These are phyloP conservation scores for Zygnema circumcarinatum DNA, from an alignment of 139 green algal genomes.

Conservation along the genomic window DNA sequence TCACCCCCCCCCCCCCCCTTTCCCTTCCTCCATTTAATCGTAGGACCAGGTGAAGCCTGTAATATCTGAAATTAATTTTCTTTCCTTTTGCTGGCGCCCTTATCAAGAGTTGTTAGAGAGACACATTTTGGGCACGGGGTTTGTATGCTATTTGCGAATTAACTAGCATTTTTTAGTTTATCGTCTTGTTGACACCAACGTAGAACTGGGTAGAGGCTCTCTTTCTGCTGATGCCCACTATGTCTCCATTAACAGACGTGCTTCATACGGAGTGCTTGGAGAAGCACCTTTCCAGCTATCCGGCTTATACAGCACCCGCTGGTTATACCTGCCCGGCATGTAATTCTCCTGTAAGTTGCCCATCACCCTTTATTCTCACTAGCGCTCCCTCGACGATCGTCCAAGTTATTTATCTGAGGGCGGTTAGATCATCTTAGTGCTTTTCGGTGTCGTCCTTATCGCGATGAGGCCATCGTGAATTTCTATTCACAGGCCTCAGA, in stretches of 20 bases:
- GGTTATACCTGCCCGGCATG: slow-evolving; percentile 51
- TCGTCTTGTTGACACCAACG: no score
- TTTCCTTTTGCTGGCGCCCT: background rate
- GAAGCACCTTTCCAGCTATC: slow-evolving; percentile 56
- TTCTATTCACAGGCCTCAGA: no score
- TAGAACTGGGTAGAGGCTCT: no score
- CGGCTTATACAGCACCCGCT: slow-evolving; percentile 49
- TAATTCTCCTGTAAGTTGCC: slow-evolving; percentile 15
- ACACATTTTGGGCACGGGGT: background rate
- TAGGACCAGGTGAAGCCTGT: background rate
- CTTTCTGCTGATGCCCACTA: no score
- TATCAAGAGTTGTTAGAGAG: background rate
- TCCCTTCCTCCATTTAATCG: background rate
- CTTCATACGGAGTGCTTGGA: slow-evolving; percentile 48
- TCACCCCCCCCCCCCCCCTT: background rate
- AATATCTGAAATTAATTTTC: background rate
- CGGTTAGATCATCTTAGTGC: background rate
- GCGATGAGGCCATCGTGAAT: background rate
- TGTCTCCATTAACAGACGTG: no score
- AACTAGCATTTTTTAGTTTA: no score
- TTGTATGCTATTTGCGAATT: no score
- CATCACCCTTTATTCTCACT: background rate
- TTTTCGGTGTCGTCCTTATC: background rate
- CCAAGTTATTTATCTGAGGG: background rate
- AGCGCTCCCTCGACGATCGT: background rate